Conservation (phyloP, 148 eudicot genomes). For the Bassia scoparia region DNA sequence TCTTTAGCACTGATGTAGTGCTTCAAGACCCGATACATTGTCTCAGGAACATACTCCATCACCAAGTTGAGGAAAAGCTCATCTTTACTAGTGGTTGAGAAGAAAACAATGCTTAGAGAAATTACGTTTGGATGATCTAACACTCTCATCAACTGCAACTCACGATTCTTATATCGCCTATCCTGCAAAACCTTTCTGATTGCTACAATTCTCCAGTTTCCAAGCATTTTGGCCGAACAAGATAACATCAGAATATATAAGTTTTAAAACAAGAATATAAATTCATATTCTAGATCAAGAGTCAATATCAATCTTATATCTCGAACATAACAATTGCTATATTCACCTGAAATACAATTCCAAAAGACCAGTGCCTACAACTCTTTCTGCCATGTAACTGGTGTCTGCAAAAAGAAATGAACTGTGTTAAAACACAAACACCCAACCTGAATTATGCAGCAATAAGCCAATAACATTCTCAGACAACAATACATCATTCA, state of each 20-base stretch:
- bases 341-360: slow-evolving; percentile 62
- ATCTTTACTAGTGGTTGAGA: slow-evolving; percentile 63
- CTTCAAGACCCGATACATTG: slow-evolving; percentile 60
- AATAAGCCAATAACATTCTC: neutral
- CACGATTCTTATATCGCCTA: slow-evolving; percentile 65
- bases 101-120: slow-evolving; percentile 68
- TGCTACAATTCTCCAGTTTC: slow-evolving; percentile 70
- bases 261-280: neutral
- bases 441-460: too few relatives aligned
- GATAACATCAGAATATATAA: slow-evolving; percentile 1
- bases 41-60: slow-evolving; percentile 68
- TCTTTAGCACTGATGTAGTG: slow-evolving; percentile 57
- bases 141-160: slow-evolving; percentile 63
- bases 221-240: slow-evolving; percentile 54
- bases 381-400: slow-evolving; percentile 72
- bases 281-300: neutral
- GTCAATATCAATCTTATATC: too few relatives aligned
- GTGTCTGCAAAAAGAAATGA: slow-evolving; percentile 36
- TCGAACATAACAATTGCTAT: neutral
- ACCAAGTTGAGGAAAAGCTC: slow-evolving; percentile 67
- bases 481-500: neutral
- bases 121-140: slow-evolving; percentile 67
- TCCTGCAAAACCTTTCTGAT: slow-evolving; percentile 71
- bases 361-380: slow-evolving; percentile 69
- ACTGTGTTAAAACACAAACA: neutral